A percentile compares a stretch with the other conserved stretches of the same genome.
These are phyloP conservation scores for Scytalidium sp. DNA, from an alignment of 2,329 filamentous ascomycete genomes.

Conservation along the genomic window DNA sequence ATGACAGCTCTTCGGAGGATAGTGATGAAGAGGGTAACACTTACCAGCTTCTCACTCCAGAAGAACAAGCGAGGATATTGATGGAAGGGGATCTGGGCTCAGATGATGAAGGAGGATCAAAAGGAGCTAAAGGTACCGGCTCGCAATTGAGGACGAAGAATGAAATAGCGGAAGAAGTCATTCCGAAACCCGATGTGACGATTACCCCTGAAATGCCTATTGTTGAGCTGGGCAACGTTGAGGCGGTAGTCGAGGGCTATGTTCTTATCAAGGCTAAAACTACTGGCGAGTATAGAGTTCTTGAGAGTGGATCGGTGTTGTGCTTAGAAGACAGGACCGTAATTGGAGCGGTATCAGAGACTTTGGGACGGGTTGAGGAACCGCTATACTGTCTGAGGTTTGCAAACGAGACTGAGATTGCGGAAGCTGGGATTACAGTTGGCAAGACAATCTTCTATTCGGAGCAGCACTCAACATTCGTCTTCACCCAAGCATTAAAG, in stretches of 20 bases:
- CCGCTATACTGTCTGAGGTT: slow-evolving; percentile 85
- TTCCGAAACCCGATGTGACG: slow-evolving; percentile 74
- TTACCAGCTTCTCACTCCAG: slow-evolving; percentile 73
- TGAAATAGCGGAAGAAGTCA: slow-evolving; percentile 62
- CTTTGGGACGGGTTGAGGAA: slow-evolving; percentile 79
- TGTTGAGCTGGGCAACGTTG: slow-evolving; percentile 69
- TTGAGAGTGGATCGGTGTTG: slow-evolving; percentile 80
- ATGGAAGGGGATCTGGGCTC: slow-evolving; percentile 81
- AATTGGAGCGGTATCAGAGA: slow-evolving; percentile 80
- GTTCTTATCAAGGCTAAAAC: slow-evolving; percentile 75
- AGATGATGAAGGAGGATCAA: slow-evolving; percentile 66
- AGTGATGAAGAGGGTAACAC: slow-evolving; percentile 56
- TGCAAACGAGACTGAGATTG: slow-evolving; percentile 63
- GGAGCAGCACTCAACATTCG: slow-evolving; percentile 72
- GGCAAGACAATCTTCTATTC: slow-evolving; percentile 79
- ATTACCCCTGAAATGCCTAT: slow-evolving; percentile 77
- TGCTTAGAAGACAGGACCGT: slow-evolving; percentile 74
- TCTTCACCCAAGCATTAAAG: slow-evolving; percentile 82
- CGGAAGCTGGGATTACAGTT: slow-evolving; percentile 61
- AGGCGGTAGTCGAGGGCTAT: slow-evolving; percentile 75
- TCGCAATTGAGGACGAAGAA: slow-evolving; percentile 75
- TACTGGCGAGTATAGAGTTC: slow-evolving; percentile 78
- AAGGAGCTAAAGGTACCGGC: slow-evolving; percentile 35
- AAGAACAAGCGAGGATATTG: slow-evolving; percentile 79
- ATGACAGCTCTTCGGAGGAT: slow-evolving; percentile 52